A percentile compares a stretch with the other conserved stretches of the same genome.
Conservation (phyloP, 2,329 filamentous ascomycete species). For the Cladosporium sp. region DNA sequence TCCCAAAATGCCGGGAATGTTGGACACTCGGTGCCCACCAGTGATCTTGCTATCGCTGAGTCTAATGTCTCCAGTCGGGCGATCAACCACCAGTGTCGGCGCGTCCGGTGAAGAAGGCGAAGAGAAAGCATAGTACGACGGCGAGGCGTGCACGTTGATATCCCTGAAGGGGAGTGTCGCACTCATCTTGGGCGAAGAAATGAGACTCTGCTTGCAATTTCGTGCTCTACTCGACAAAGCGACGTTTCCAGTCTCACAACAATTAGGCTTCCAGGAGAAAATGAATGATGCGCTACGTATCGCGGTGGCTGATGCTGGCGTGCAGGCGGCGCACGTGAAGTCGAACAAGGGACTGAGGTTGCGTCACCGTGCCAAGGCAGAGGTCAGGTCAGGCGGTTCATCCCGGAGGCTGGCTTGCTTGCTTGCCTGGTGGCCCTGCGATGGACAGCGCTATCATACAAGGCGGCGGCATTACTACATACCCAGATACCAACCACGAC, state of each 20-base stretch:
- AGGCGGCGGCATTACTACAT: conserved; percentile 16
- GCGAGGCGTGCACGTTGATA: conserved; percentile 92
- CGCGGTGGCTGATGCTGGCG: conserved; percentile 4
- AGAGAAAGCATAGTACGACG: conserved; percentile 92
- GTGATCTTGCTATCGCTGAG: conserved; percentile 77
- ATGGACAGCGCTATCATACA: conserved; percentile 9
- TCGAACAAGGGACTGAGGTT: conserved; percentile 4
- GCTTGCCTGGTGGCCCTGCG: background rate
- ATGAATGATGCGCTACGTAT: conserved; percentile 13
- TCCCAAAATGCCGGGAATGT: conserved; percentile 91
- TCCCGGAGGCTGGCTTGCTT: conserved; percentile 1
- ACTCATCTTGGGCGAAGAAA: conserved; percentile 44
- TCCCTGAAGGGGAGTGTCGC: conserved; percentile 77
- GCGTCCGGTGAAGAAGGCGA: conserved; percentile 91
- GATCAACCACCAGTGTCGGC: conserved; percentile 82
- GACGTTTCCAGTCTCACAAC: background rate
- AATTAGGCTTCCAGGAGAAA: conserved; percentile 8
- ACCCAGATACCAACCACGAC: background rate
- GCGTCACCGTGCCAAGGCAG: conserved; percentile 7
- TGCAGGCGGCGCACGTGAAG: conserved; percentile 14
- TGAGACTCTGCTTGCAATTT: background rate
- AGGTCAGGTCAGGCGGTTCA: background rate
- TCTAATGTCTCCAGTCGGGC: conserved; percentile 86
- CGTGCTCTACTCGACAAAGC: background rate
- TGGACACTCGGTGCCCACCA: conserved; percentile 81